Conservation (phyloP, 352 stramenopile genomes). For the Pythium guiyangense region DNA sequence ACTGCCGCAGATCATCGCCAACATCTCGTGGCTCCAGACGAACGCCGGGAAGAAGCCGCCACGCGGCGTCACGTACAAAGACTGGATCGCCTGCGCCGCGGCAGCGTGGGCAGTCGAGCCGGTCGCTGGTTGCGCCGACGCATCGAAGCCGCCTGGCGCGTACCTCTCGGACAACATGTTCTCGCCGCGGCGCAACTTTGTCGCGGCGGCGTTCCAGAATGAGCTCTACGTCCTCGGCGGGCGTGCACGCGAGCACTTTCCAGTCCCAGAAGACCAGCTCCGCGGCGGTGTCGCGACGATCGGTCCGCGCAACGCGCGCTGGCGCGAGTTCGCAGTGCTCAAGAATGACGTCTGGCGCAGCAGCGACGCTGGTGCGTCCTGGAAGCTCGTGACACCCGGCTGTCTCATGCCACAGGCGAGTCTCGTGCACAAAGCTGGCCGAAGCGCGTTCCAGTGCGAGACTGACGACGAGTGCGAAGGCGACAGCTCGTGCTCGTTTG, state of each 20-base stretch:
- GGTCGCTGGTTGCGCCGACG: slow-evolving; percentile 51
- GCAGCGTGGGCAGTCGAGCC: slow-evolving; percentile 45
- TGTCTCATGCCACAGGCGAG: slow-evolving; percentile 49
- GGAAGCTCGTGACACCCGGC: slow-evolving; percentile 65
- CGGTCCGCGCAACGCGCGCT: slow-evolving; percentile 33
- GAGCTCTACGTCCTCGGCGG: slow-evolving; percentile 60
- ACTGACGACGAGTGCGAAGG: slow-evolving; percentile 63
- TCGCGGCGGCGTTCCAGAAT: slow-evolving; percentile 50
- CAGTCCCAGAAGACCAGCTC: slow-evolving; percentile 42
- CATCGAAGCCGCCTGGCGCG: slow-evolving; percentile 45
- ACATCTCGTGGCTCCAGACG: slow-evolving; percentile 66
- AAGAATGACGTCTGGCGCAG: slow-evolving; percentile 84
- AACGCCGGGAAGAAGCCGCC: slow-evolving; percentile 68
- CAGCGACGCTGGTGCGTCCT: slow-evolving; percentile 59
- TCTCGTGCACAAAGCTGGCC: slow-evolving; percentile 48
- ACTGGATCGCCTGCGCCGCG: slow-evolving; percentile 64
- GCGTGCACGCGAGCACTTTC: slow-evolving; percentile 53
- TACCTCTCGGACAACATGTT: slow-evolving; percentile 82
- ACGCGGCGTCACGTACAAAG: slow-evolving; percentile 41
- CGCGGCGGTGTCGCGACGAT: slow-evolving; percentile 31
- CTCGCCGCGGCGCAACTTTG: slow-evolving; percentile 65
- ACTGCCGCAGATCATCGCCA: slow-evolving; percentile 59
- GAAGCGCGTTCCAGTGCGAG: slow-evolving; percentile 44
- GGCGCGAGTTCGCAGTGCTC: slow-evolving; percentile 62
- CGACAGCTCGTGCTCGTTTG: slow-evolving; percentile 51